Conservation (phyloP, 108 stramenopile genomes). For the Chaetoceros tenuissimus region DNA sequence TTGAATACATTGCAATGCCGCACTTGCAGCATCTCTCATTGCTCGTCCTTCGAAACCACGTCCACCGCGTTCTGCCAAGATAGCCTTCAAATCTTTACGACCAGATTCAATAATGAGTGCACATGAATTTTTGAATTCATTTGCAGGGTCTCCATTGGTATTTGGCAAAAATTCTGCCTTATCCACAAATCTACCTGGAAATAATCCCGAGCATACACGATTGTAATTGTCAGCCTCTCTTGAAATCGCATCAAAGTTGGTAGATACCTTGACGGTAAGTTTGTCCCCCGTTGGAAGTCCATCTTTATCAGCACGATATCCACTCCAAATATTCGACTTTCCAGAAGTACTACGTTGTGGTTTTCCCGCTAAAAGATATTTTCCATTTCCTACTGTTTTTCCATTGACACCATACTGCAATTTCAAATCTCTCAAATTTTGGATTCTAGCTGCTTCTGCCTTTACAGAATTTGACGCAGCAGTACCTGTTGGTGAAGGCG, state of each 20-base stretch:
- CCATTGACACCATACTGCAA: slow-evolving; percentile 36
- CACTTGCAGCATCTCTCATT: slow-evolving; percentile 56
- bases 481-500: neutral
- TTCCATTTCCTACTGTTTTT: slow-evolving; percentile 43
- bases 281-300: slow-evolving; percentile 23
- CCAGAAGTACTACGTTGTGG: slow-evolving; percentile 51
- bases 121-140: slow-evolving; percentile 43
- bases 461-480: neutral
- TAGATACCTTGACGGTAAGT: slow-evolving; percentile 38
- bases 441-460: neutral
- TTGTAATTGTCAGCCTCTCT: slow-evolving; percentile 74
- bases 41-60: slow-evolving; percentile 51
- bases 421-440: slow-evolving; percentile 5
- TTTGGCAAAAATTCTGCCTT: slow-evolving; percentile 6
- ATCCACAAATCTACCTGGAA: slow-evolving; percentile 42
- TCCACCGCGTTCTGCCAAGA: slow-evolving; percentile 35
- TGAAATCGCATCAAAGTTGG: slow-evolving; percentile 58
- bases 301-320: slow-evolving; percentile 30
- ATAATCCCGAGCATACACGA: slow-evolving; percentile 34
- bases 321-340: slow-evolving; percentile 35
- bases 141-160: neutral
- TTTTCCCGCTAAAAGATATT: slow-evolving; percentile 39
- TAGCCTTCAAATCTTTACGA: slow-evolving; percentile 61
- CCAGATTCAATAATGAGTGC: slow-evolving; percentile 77
- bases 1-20: slow-evolving; percentile 65